Conservation (phyloP, 495 filamentous ascomycete genomes). For the Penicillium pulvis region DNA sequence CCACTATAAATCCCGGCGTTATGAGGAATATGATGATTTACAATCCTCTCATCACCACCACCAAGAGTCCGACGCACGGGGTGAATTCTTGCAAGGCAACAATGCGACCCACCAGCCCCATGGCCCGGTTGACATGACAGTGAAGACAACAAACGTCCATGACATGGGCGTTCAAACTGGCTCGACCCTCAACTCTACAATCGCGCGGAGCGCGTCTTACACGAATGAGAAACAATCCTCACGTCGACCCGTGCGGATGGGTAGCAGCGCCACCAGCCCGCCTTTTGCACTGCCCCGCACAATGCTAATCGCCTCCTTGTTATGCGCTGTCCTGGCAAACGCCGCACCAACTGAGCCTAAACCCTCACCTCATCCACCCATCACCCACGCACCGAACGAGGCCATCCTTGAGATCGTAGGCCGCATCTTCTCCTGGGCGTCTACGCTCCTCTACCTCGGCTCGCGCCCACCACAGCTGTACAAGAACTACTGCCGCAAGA, state of each 20-base stretch:
- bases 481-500: conserved; percentile 67
- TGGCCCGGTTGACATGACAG: conserved; percentile 24
- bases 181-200: conserved; percentile 18
- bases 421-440: conserved; percentile 64
- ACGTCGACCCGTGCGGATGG: conserved; percentile 31
- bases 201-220: conserved; percentile 35
- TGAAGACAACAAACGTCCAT: conserved; percentile 29
- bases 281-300: conserved; percentile 44
- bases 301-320: conserved; percentile 46
- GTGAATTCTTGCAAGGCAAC: conserved; percentile 34
- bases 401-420: conserved; percentile 51
- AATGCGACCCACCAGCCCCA: conserved; percentile 15
- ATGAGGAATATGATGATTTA: conserved; percentile 32
- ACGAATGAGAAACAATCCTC: conserved; percentile 39
- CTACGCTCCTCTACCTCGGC: conserved; percentile 65
- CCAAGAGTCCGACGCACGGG: conserved; percentile 22
- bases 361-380: conserved; percentile 22
- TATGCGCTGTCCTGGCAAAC: conserved; percentile 49
- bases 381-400: conserved; percentile 22
- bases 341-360: conserved; percentile 39
- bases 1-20: conserved; percentile 42
- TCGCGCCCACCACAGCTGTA: conserved; percentile 73
- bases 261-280: conserved; percentile 30
- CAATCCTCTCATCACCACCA: conserved; percentile 15
- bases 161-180: conserved; percentile 36